Percentiles rank a stretch among this genome's conserved stretches.
Evolutionary conservation across 768 basidiomycete genomes (phyloP).

Genomic region (Lentinula detonsa): DNA sequence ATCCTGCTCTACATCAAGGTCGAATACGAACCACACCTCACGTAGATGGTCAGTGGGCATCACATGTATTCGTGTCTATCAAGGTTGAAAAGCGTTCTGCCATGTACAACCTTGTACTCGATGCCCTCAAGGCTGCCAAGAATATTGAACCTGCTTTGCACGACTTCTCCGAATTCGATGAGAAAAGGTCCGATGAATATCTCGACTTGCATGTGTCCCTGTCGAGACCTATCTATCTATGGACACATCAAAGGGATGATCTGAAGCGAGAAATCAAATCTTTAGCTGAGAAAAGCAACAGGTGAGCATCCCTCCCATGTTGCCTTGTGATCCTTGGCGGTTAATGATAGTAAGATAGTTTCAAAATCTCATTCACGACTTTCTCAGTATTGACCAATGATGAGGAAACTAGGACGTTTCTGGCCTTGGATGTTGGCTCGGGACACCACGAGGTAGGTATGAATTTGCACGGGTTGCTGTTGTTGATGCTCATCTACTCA

Average conservation of each 20-base stretch:
- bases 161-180: slow-evolving; percentile 27
- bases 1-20: slow-evolving; percentile 82
- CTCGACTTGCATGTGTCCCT: slow-evolving; percentile 78
- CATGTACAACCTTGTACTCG: slow-evolving; percentile 40
- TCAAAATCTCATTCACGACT: slow-evolving; percentile 63
- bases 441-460: slow-evolving; percentile 66
- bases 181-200: slow-evolving; percentile 12
- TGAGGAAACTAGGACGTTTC: slow-evolving; percentile 74
- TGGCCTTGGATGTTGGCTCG: slow-evolving; percentile 77
- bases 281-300: slow-evolving; percentile 36
- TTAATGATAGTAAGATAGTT: slow-evolving; percentile 35
- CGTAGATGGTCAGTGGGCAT: slow-evolving; percentile 80
- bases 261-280: slow-evolving; percentile 56
- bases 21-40: slow-evolving; percentile 70
- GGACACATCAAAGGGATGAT: slow-evolving; percentile 73
- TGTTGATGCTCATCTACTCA: neutral
- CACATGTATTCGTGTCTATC: slow-evolving; percentile 73
- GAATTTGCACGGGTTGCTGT: neutral
- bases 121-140: slow-evolving; percentile 39
- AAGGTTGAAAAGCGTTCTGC: slow-evolving; percentile 32
- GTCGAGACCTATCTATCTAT: slow-evolving; percentile 74
- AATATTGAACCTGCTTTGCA: slow-evolving; percentile 40
- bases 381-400: slow-evolving; percentile 74
- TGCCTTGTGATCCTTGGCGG: slow-evolving; percentile 3
- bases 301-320: slow-evolving; percentile 31